These are phyloP conservation scores for Diaporthe ilicicola DNA, from an alignment of 2,329 filamentous ascomycete species.

Conservation along the genomic window DNA sequence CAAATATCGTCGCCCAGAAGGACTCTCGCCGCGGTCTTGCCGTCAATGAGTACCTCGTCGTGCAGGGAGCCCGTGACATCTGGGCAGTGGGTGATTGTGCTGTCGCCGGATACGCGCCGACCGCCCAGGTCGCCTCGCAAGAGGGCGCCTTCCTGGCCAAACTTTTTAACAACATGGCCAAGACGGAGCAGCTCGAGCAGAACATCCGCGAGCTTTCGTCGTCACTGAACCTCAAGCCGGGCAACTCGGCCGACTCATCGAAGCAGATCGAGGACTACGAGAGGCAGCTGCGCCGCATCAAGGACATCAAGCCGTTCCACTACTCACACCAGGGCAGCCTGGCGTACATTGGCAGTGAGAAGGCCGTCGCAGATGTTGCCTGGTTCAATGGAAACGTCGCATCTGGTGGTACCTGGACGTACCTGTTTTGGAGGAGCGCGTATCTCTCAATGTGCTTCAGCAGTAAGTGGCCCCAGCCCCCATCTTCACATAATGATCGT, in stretches of 20 bases:
- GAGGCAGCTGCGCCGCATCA: slow-evolving; percentile 86
- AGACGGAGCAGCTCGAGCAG: slow-evolving; percentile 83
- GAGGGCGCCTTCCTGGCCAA: slow-evolving; percentile 94
- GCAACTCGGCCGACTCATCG: slow-evolving; percentile 73
- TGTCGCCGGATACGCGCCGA: slow-evolving; percentile 96
- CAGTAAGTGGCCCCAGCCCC: slow-evolving; percentile 72
- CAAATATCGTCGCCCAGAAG: slow-evolving; percentile 91
- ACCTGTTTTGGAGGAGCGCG: slow-evolving; percentile 97
- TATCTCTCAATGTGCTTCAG: slow-evolving; percentile 99
- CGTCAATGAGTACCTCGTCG: slow-evolving; percentile 98
- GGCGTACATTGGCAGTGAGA: slow-evolving; percentile 98
- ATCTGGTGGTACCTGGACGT: slow-evolving; percentile 91
- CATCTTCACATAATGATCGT: slow-evolving; percentile 32
- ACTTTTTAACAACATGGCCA: slow-evolving; percentile 99
- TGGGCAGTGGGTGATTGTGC: slow-evolving; percentile 99
- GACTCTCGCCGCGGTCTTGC: slow-evolving; percentile 93
- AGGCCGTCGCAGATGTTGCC: slow-evolving; percentile 92
- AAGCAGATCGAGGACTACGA: slow-evolving; percentile 85
- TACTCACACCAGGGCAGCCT: slow-evolving; percentile 98
- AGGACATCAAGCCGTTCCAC: slow-evolving; percentile 96
- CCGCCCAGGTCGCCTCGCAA: slow-evolving; percentile 94
- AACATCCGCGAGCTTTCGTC: slow-evolving; percentile 76
- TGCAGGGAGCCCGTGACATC: slow-evolving; percentile 95
- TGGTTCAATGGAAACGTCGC: slow-evolving; percentile 98
- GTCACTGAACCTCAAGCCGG: slow-evolving; percentile 66